Percentiles rank a stretch among this genome's conserved stretches.
Evolutionary conservation across 208 protist species (phyloP).

Genomic region (Leishmania martiniquensis): DNA sequence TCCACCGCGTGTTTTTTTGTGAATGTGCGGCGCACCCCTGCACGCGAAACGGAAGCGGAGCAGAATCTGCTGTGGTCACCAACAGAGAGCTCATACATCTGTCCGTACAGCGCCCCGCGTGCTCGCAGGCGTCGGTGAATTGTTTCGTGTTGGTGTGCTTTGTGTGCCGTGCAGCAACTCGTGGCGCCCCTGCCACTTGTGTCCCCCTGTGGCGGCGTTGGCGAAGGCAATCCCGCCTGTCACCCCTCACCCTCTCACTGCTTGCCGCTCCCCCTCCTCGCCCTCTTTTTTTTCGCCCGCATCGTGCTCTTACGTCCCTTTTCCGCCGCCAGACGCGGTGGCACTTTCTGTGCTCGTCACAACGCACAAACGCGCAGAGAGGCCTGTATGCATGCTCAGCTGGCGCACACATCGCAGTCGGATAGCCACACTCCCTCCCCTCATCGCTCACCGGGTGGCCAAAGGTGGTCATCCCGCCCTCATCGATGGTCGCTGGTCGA

Average conservation of each 20-base stretch:
- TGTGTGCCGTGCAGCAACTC: not conserved
- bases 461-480: not conserved
- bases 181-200: not conserved
- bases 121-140: not conserved
- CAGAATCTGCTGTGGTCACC: too few relatives aligned
- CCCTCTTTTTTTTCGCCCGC: not conserved
- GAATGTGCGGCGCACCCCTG: not conserved
- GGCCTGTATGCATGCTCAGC: not conserved
- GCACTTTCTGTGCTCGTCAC: not conserved
- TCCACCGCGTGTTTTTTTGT: not conserved
- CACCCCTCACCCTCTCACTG: not conserved
- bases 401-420: not conserved
- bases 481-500: conserved; percentile 7
- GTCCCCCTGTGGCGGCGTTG: not conserved
- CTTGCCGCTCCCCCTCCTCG: conserved; percentile 4
- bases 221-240: too few relatives aligned
- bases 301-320: not conserved
- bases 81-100: not conserved
- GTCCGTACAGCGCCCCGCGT: not conserved
- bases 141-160: not conserved
- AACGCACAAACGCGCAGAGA: not conserved
- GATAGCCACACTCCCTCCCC: not conserved
- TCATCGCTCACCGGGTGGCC: not conserved
- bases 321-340: not conserved
- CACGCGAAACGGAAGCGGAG: not conserved